A percentile compares a stretch with the other conserved stretches of the same genome.
Conservation (phyloP, 2,329 filamentous ascomycete genomes). For the Paradendryphiella salina region DNA sequence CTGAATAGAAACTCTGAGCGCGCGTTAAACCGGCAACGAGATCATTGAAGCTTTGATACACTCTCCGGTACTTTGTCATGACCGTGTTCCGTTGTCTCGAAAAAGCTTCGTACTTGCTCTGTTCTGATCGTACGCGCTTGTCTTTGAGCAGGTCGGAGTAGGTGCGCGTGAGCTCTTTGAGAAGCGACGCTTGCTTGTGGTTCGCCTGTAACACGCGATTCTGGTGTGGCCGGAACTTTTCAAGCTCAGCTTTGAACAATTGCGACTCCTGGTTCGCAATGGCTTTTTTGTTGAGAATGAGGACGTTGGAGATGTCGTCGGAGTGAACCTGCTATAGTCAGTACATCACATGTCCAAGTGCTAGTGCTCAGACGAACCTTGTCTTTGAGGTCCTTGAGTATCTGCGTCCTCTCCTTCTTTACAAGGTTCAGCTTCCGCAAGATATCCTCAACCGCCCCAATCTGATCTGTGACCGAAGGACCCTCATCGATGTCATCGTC, state of each 20-base stretch:
- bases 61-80: conserved; percentile 83
- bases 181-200: conserved; percentile 89
- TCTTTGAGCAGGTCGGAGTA: conserved; percentile 91
- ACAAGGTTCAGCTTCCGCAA: conserved; percentile 89
- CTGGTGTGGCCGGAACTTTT: conserved; percentile 94
- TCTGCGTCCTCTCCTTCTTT: conserved; percentile 87
- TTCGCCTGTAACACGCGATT: conserved; percentile 88
- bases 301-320: conserved; percentile 95
- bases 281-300: conserved; percentile 97
- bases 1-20: conserved; percentile 89
- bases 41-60: conserved; percentile 91
- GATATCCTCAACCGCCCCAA: conserved; percentile 83
- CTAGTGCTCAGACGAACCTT: conserved; percentile 64
- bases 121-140: conserved; percentile 88
- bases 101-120: conserved; percentile 90
- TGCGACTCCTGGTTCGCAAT: conserved; percentile 90
- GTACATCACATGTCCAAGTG: neutral
- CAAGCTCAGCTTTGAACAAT: conserved; percentile 93
- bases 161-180: conserved; percentile 88
- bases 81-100: conserved; percentile 80
- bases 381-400: conserved; percentile 95
- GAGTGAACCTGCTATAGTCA: conserved; percentile 71
- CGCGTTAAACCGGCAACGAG: conserved; percentile 82
- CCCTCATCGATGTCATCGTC: conserved; percentile 87
- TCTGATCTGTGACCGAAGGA: conserved; percentile 84